These are phyloP conservation scores for Silene noctiflora DNA, from an alignment of 179 eudicot genomes.

Conservation along the genomic window DNA sequence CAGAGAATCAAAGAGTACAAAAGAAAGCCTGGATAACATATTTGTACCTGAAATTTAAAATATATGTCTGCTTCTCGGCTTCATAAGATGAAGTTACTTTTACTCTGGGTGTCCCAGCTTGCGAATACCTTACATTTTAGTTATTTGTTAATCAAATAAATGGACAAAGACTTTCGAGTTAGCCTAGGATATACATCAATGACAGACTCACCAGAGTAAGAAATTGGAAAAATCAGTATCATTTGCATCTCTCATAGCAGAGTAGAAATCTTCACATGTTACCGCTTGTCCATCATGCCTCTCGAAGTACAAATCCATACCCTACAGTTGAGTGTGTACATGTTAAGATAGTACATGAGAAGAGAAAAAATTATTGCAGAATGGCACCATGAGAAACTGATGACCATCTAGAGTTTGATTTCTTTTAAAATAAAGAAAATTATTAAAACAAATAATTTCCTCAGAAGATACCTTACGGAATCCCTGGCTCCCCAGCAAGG, in stretches of 20 bases:
- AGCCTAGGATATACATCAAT: not conserved
- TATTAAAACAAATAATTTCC: too few relatives aligned
- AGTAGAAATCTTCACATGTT: conserved; percentile 93
- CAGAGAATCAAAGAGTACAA: not conserved
- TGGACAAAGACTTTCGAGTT: not conserved
- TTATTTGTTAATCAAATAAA: conserved; percentile 8
- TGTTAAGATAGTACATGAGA: not conserved
- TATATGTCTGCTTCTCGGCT: conserved; percentile 59
- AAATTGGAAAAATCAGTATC: conserved; percentile 86
- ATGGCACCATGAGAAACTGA: conserved; percentile 6
- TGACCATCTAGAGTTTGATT: not conserved
- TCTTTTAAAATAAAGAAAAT: too few relatives aligned
- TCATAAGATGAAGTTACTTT: conserved; percentile 73
- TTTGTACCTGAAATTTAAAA: conserved; percentile 76
- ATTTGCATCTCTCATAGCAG: conserved; percentile 98
- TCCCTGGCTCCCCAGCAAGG: conserved; percentile 80
- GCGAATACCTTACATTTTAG: conserved; percentile 63
- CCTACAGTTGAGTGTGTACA: conserved; percentile 39
- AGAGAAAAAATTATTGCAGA: not conserved
- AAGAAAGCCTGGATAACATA: not conserved
- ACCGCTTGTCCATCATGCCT: conserved; percentile 99
- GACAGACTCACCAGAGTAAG: conserved; percentile 57
- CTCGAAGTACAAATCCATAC: conserved; percentile 93
- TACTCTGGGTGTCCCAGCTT: conserved; percentile 93
- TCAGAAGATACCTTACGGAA: conserved; percentile 61